A percentile compares a stretch with the other conserved stretches of the same genome.
These are phyloP conservation scores for Selaginella tamariscina DNA, from an alignment of 75 land plant genomes.

Conservation along the genomic window DNA sequence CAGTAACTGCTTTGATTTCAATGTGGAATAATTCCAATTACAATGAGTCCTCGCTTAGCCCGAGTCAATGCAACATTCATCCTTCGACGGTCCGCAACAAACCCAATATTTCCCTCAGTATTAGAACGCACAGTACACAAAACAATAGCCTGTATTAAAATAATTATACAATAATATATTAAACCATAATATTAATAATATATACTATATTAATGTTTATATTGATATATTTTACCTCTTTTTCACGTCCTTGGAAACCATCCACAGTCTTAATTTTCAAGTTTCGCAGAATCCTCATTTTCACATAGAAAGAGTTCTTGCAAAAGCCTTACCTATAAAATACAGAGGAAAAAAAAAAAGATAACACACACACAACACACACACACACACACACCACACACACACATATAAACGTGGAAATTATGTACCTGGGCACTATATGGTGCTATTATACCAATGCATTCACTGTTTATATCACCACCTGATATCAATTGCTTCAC, in stretches of 20 bases:
- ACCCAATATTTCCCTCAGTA: slow-evolving; percentile 20
- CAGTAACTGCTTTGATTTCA: slow-evolving; percentile 19
- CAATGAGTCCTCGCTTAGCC: slow-evolving; percentile 27
- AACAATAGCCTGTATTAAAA: slow-evolving; percentile 23
- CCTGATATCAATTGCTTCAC: slow-evolving; percentile 14
- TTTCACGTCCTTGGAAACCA: slow-evolving; percentile 34
- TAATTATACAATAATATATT: neutral
- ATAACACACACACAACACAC: too few species aligned
- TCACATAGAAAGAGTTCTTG: slow-evolving; percentile 16
- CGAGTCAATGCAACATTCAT: slow-evolving; percentile 33
- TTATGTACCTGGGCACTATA: slow-evolving; percentile 30
- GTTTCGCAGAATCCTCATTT: slow-evolving; percentile 9
- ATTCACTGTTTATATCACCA: slow-evolving; percentile 14
- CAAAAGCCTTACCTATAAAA: slow-evolving; percentile 23
- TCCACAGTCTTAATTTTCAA: slow-evolving; percentile 30
- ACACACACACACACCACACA: too few species aligned
- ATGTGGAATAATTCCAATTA: slow-evolving; percentile 24
- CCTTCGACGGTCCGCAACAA: slow-evolving; percentile 29
- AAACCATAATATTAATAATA: too few species aligned
- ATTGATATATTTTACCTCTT: slow-evolving; percentile 18
- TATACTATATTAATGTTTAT: neutral
- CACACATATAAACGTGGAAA: too few species aligned
- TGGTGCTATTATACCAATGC: slow-evolving; percentile 34
- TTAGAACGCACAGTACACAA: slow-evolving; percentile 28
- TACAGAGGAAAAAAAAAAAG: too few species aligned